These are phyloP conservation scores for Sisymbrium altissimum DNA, from an alignment of 345 rosid genomes.

Conservation along the genomic window DNA sequence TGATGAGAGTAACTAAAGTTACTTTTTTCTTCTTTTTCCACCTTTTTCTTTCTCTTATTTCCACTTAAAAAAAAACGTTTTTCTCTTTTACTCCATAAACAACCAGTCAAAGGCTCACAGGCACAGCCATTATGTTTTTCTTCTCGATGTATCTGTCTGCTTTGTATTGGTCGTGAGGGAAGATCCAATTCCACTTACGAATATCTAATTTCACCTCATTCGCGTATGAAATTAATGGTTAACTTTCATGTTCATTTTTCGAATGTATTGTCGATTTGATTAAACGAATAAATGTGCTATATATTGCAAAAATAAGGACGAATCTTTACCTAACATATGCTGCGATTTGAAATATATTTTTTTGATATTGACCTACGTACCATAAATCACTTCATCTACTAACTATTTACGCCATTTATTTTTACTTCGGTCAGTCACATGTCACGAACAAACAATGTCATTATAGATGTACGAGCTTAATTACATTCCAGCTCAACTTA, in stretches of 20 bases:
- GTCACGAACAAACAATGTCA: neutral
- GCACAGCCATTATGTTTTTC: neutral
- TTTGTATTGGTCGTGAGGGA: neutral
- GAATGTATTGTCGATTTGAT: neutral
- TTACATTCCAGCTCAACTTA: neutral
- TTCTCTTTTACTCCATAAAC: too few relatives aligned
- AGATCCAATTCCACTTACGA: neutral
- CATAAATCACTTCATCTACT: constrained; percentile 18
- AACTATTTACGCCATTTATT: constrained; percentile 2
- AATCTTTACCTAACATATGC: constrained; percentile 15
- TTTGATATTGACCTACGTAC: neutral
- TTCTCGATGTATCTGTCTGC: neutral
- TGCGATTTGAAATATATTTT: neutral
- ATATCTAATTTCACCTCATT: neutral
- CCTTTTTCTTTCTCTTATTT: too few relatives aligned
- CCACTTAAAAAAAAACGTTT: too few relatives aligned
- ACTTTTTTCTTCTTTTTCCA: too few relatives aligned
- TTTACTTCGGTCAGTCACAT: neutral
- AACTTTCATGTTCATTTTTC: neutral
- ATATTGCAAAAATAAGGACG: neutral
- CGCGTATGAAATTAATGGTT: neutral
- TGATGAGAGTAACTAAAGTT: too few relatives aligned
- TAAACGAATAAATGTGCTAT: neutral
- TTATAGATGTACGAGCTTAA: neutral
- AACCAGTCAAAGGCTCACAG: too few relatives aligned